Evolutionary conservation across 176 grass and related monocot genomes (phyloP), one percentile per base, ranked within the genome.

Genomic region (Hsuehochloa calcarea): DNA sequence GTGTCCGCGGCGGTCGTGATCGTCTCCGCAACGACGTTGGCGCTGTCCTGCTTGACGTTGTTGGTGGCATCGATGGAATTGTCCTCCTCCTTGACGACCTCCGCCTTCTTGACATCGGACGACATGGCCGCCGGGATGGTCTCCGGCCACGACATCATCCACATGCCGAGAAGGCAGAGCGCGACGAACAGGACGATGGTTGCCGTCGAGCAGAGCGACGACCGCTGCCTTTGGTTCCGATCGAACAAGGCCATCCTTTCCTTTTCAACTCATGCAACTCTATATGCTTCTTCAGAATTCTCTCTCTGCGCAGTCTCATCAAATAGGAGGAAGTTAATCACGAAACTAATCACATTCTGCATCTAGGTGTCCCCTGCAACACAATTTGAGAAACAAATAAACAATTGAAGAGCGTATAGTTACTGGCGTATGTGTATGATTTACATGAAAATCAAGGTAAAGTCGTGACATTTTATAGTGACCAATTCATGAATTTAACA

Each of bases 121-220:
- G 80, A 88, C 5, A 86, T 67, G 82, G 85, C 63, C 41, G 85
- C 55, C 43, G 90, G 94, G 25, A 90, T 54, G 67, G 65, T 62
- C 35, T 86, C 84, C 4, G 92, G 88, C 8, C 84, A 88, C 25
- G 92, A 79, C 8, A 94, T 60, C 74, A 97, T 89, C 92, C 93
- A 99, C 39, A 96, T 61, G 59, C 96, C 96, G 5, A 99, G 8
- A 80, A 99, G 84, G 86, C 90, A 93, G 64, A 99, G 90, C 72
- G 79, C 80, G 12, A 91, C 86, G 87, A 96, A 91, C 69, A 94
- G 38, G 19, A 91, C 59, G 65, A 92, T 25, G 2, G 93, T 92
- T 6, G 86, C 86, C 58, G 91, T 91, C 23, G 96, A 94, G 49
- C 77, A 93, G 79, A 88, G 84, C 65, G 89, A 92, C 19, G 93